These are phyloP conservation scores for Waltiozyma sp. DNA, from an alignment of 1,139 yeast species.

Conservation along the genomic window DNA sequence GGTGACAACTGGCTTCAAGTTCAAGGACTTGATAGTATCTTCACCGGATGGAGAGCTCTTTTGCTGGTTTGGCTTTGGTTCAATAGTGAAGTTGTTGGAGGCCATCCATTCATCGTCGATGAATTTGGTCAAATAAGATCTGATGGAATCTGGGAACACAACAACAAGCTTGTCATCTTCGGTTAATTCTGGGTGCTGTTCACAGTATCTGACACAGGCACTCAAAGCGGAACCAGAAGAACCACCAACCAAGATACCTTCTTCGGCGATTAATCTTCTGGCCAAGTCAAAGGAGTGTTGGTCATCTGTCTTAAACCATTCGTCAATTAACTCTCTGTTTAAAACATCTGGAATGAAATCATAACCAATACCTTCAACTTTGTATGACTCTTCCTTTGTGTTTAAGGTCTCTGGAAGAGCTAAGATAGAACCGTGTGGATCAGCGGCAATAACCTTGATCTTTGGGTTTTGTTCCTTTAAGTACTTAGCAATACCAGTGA, in stretches of 20 bases:
- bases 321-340: conserved; percentile 54
- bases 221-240: conserved; percentile 80
- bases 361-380: conserved; percentile 89
- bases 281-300: conserved; percentile 72
- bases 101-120: conserved; percentile 92
- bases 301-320: conserved; percentile 84
- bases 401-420: conserved; percentile 76
- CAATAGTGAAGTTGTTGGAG: conserved; percentile 54
- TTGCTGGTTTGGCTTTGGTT: conserved; percentile 30
- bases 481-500: conserved; percentile 67
- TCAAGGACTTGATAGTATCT: conserved; percentile 57
- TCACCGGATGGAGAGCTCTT: conserved; percentile 38
- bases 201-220: conserved; percentile 65
- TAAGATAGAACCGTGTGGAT: conserved; percentile 79
- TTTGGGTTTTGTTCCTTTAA: conserved; percentile 62
- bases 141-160: conserved; percentile 77
- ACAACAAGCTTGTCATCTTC: conserved; percentile 73
- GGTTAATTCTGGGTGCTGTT: conserved; percentile 46
- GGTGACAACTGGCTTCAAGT: conserved; percentile 74
- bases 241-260: conserved; percentile 84
- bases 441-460: conserved; percentile 65
- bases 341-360: conserved; percentile 82
- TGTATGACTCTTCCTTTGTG: conserved; percentile 43
- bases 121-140: conserved; percentile 80
- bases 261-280: conserved; percentile 73